Base-by-base conservation (phyloP, 805 yeast species). In the Saccharomycopsis amapae region DNA sequence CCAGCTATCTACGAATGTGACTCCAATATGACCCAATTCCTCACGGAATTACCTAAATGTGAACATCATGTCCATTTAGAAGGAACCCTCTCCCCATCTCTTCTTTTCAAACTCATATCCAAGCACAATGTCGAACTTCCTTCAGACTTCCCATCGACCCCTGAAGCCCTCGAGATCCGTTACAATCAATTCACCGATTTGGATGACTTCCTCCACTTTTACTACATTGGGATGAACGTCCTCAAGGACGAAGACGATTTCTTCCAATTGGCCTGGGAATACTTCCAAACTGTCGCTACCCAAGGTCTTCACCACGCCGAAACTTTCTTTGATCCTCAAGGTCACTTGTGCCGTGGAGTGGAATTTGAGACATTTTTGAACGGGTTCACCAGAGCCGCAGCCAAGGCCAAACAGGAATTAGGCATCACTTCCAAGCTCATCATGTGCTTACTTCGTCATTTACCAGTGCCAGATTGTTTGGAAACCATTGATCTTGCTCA, bases 61-160 rank as follows among this genome's bases (percentile, higher is more conserved):
- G 95, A 85, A 62, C 90, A 85, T 60, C 95, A 85, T 59, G 75
- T 85, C 50, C 95, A 85, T 63, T 61, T 85, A 38, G 94, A 85
- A 66, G 95, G 94, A 28, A 83, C 94, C 34, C 62, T 85, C 46
- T 84, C 81, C 51, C 93, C 94, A n/a, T 75, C 76, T 40, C 69
- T 84, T 31, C 66, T 85, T 48, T 81, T 83, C 63, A 74, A 76
- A 43, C 66, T 85, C 46, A 88, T 90, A 0, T 30, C 32, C 13
- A 64, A 72, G 56, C 74, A 85, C 64, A 62, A 65, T 30, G 70
- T 85, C 46, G 47, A 58, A 17, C 65, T 85, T 31, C 94, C 95
- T 15, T 71, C 60, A 2, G 65, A 63, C 22, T 82, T 81, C 63
- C 90, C 93, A 33, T 63, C 67, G 40, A 62, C 79, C 1, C 72